Evolutionary conservation across 352 stramenopile species (phyloP).

Genomic region (Globisporangium iwayamae): DNA sequence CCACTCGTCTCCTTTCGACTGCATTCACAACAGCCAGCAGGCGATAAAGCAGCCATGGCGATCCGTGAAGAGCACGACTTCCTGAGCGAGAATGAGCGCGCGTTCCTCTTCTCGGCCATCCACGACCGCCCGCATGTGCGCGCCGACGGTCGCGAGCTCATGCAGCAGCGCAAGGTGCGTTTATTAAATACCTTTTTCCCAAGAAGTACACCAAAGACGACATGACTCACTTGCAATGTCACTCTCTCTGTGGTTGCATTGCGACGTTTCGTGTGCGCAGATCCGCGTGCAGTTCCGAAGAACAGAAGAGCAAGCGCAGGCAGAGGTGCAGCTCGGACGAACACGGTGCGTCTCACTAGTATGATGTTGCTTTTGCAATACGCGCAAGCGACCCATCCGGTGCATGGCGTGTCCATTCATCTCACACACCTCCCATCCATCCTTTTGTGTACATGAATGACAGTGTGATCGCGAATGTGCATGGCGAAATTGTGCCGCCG

Average conservation of each 20-base stretch:
- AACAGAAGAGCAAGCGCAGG: constrained; percentile 70
- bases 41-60: constrained; percentile 26
- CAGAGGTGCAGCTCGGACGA: constrained; percentile 70
- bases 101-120: constrained; percentile 71
- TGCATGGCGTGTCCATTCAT: not conserved
- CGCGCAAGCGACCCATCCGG: too few relatives aligned
- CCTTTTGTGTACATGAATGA: not conserved
- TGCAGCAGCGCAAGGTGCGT: constrained; percentile 72
- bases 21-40: not conserved
- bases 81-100: constrained; percentile 77
- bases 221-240: not conserved
- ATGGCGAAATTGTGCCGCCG: constrained; percentile 80
- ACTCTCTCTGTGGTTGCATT: not conserved
- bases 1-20: constrained; percentile 13
- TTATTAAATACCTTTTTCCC: too few relatives aligned
- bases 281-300: constrained; percentile 82
- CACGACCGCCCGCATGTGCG: constrained; percentile 54
- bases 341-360: constrained; percentile 47
- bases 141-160: constrained; percentile 70
- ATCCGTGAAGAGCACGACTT: constrained; percentile 67
- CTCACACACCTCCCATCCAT: not conserved
- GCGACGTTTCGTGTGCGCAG: constrained; percentile 7
- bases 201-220: not conserved
- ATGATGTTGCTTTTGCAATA: not conserved
- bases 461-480: constrained; percentile 79